phyloP scores from a whole-genome alignment of 1,284 basidiomycete genomes.

The Earliella scabrosa region DNA sequence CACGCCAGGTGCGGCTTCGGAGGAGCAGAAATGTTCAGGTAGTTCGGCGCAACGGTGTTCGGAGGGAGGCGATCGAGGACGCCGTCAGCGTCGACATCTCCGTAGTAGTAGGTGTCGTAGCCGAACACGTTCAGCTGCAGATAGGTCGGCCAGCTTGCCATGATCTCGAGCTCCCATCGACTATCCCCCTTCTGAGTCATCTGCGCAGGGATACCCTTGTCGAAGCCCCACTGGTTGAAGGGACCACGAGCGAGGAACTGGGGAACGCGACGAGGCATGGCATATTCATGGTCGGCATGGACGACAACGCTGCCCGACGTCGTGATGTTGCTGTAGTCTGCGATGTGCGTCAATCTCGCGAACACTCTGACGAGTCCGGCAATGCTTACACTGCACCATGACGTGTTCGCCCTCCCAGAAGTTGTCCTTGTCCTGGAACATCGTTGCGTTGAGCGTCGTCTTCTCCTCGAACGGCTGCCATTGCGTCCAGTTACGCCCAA shows the following conservation, averaged over 20 bases:
- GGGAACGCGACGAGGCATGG: slow-evolving; percentile 73
- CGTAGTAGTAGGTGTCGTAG: slow-evolving; percentile 90
- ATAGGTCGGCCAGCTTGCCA: slow-evolving; percentile 86
- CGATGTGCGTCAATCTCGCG: not conserved
- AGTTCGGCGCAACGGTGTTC: slow-evolving; percentile 84
- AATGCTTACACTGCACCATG: slow-evolving; percentile 79
- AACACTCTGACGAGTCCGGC: not conserved
- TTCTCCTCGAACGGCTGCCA: slow-evolving; percentile 80
- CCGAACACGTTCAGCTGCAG: slow-evolving; percentile 89
- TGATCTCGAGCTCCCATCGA: slow-evolving; percentile 81
- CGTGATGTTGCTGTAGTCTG: slow-evolving; percentile 77
- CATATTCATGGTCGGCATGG: slow-evolving; percentile 77
- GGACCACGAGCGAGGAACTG: slow-evolving; percentile 85
- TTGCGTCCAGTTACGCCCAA: slow-evolving; percentile 81
- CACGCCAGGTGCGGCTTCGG: slow-evolving; percentile 83
- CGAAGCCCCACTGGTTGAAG: slow-evolving; percentile 92
- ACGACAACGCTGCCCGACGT: slow-evolving; percentile 68
- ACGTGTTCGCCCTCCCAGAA: slow-evolving; percentile 89
- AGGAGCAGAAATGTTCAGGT: slow-evolving; percentile 87
- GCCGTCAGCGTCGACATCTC: slow-evolving; percentile 86
- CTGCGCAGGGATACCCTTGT: slow-evolving; percentile 72
- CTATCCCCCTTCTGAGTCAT: slow-evolving; percentile 69
- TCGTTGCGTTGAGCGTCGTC: slow-evolving; percentile 62
- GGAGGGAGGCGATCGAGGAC: slow-evolving; percentile 89
- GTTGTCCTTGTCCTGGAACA: slow-evolving; percentile 57